Percentiles rank a stretch among this genome's conserved stretches.
Evolutionary conservation across 352 stramenopile species (phyloP).

Genomic region (Bremia lactucae): DNA sequence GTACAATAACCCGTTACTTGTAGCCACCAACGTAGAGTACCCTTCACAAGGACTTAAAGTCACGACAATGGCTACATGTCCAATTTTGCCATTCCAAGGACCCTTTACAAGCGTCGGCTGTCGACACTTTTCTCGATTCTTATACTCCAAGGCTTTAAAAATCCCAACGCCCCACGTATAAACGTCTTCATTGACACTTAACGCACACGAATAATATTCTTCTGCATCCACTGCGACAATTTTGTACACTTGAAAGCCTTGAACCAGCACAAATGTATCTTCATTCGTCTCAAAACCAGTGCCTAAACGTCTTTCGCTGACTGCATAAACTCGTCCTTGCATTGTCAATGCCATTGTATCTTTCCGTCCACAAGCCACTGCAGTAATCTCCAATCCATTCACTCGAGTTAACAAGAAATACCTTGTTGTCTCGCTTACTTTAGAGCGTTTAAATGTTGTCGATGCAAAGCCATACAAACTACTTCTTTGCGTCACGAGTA

Average conservation of each 20-base stretch:
- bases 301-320: constrained; percentile 65
- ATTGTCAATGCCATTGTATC: constrained; percentile 59
- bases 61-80: constrained; percentile 25
- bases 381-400: constrained; percentile 30
- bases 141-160: constrained; percentile 64
- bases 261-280: constrained; percentile 33
- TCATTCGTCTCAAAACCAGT: constrained; percentile 52
- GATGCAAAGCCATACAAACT: constrained; percentile 78
- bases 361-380: constrained; percentile 71
- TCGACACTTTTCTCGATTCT: constrained; percentile 43
- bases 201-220: constrained; percentile 67
- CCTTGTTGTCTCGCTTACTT: constrained; percentile 65
- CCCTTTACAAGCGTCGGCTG: constrained; percentile 28
- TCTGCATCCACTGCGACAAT: constrained; percentile 55
- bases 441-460: constrained; percentile 73
- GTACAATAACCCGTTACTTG: constrained; percentile 40
- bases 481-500: constrained; percentile 54
- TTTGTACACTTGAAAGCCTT: constrained; percentile 21
- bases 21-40: constrained; percentile 63
- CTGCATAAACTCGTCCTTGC: constrained; percentile 53
- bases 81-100: too few relatives aligned
- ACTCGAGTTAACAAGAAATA: constrained; percentile 51
- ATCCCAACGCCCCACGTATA: constrained; percentile 84
- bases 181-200: constrained; percentile 50
- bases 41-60: constrained; percentile 51